Conservation (phyloP, 768 basidiomycete genomes). For the Lentinula edodes region DNA sequence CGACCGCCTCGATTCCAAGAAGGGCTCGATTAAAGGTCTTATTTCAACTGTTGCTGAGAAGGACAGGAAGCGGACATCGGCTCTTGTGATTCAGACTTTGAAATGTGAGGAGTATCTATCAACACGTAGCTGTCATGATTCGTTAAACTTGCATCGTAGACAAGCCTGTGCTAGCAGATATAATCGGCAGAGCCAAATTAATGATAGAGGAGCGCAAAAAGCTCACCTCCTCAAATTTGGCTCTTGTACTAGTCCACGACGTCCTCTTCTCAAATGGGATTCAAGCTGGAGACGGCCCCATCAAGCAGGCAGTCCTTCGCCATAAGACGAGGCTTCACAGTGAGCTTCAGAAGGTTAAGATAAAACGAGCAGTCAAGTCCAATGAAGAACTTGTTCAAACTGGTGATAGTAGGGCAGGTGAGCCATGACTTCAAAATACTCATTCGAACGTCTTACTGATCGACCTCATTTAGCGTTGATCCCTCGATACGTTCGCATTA, state of each 20-base stretch:
- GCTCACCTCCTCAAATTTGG: constrained; percentile 69
- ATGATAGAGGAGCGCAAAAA: constrained; percentile 72
- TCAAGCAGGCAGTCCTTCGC: constrained; percentile 81
- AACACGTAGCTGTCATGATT: not conserved
- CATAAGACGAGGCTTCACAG: constrained; percentile 87
- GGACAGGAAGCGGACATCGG: constrained; percentile 71
- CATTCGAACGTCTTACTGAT: not conserved
- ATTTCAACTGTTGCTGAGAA: constrained; percentile 69
- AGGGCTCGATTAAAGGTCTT: constrained; percentile 90
- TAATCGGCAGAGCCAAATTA: constrained; percentile 64
- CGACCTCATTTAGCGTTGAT: constrained; percentile 44
- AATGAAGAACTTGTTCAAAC: constrained; percentile 59
- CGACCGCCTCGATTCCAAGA: constrained; percentile 80
- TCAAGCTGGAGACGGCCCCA: constrained; percentile 84
- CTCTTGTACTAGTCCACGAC: constrained; percentile 88
- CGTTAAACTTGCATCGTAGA: constrained; percentile 38
- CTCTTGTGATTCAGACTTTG: constrained; percentile 89
- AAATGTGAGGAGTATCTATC: constrained; percentile 63
- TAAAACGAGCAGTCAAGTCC: constrained; percentile 63
- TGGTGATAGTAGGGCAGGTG: constrained; percentile 63
- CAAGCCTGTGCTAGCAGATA: constrained; percentile 65
- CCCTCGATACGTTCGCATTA: constrained; percentile 84
- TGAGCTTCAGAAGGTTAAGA: constrained; percentile 81
- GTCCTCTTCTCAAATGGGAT: constrained; percentile 79
- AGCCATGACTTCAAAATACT: constrained; percentile 10